Evolutionary conservation across 2,329 filamentous ascomycete genomes (phyloP).

Genomic region (Ustilaginoidea virens): DNA sequence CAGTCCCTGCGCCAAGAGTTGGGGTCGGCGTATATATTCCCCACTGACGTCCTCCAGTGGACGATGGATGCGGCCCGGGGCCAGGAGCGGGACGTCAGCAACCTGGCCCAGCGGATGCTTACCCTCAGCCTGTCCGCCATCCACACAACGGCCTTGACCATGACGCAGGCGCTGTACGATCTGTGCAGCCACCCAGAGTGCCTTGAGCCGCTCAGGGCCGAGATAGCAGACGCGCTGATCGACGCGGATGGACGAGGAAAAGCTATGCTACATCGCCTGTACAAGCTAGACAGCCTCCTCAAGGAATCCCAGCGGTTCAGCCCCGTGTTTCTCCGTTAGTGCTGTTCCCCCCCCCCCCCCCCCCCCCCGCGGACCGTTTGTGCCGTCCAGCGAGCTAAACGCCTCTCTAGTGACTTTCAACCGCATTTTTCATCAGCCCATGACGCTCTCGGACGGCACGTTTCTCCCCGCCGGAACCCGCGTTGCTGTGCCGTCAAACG

Average conservation of each 20-base stretch:
- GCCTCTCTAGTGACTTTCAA: constrained; percentile 3
- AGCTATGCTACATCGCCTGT: constrained; percentile 19
- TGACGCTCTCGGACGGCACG: constrained; percentile 3
- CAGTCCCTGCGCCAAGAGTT: too few relatives aligned
- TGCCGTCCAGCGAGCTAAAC: neutral
- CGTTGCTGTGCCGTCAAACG: constrained; percentile 1
- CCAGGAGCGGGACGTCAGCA: constrained; percentile 31
- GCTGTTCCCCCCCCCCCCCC: too few relatives aligned
- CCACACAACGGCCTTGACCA: constrained; percentile 23
- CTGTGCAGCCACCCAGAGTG: constrained; percentile 22
- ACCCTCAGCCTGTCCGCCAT: constrained; percentile 48
- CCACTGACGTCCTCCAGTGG: constrained; percentile 29
- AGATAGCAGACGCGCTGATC: constrained; percentile 20
- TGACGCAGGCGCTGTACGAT: constrained; percentile 22
- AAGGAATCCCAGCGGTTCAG: constrained; percentile 3
- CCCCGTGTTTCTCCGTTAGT: constrained; percentile 1
- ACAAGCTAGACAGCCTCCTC: constrained; percentile 1
- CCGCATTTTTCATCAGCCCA: constrained; percentile 1
- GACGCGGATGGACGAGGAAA: constrained; percentile 19
- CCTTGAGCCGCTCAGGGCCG: constrained; percentile 23
- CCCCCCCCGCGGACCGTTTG: too few relatives aligned
- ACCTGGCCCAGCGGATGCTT: constrained; percentile 48
- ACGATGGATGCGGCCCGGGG: constrained; percentile 17
- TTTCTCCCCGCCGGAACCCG: constrained; percentile 2
- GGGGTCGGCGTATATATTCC: too few relatives aligned